phyloP scores from a whole-genome alignment of 139 green algal species.

The Deuterostichococcus epilithicus region DNA sequence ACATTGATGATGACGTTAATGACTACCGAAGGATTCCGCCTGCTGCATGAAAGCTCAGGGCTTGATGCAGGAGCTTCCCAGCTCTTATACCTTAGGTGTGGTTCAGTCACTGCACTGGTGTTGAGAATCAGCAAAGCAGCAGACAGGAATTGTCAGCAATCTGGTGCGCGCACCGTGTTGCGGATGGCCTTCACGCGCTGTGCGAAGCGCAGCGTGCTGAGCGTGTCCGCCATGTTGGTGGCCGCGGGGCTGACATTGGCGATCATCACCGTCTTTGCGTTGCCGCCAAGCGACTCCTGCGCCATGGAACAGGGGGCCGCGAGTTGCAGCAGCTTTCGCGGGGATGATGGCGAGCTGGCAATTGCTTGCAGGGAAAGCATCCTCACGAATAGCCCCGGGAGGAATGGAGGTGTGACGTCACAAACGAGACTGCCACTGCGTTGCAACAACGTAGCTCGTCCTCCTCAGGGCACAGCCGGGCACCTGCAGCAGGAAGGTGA shows the following conservation, averaged over 20 bases:
- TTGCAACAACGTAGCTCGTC: not conserved
- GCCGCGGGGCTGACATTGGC: constrained; percentile 76
- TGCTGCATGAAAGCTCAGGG: too few species aligned
- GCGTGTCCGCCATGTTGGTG: constrained; percentile 66
- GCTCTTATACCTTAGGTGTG: constrained; percentile 37
- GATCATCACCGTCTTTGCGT: constrained; percentile 92
- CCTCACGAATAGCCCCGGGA: not conserved
- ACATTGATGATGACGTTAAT: too few species aligned
- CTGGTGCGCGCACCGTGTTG: constrained; percentile 70
- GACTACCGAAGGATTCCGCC: too few species aligned
- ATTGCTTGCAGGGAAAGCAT: not conserved
- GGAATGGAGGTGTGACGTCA: not conserved
- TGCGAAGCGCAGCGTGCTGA: constrained; percentile 89
- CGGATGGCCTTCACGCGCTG: constrained; percentile 84
- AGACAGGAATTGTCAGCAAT: too few species aligned
- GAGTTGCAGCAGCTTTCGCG: constrained; percentile 8
- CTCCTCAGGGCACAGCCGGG: too few species aligned
- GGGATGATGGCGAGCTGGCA: not conserved
- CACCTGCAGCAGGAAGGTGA: constrained; percentile 96
- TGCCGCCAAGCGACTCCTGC: constrained; percentile 90
- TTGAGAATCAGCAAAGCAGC: too few species aligned
- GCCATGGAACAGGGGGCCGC: not conserved
- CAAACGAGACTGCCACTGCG: constrained; percentile 2
- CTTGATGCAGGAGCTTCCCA: too few species aligned
- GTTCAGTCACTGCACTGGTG: too few species aligned